A percentile compares a stretch with the other conserved stretches of the same genome.
phyloP scores from a whole-genome alignment of 1,284 basidiomycete genomes.

The Moesziomyces sp. region DNA sequence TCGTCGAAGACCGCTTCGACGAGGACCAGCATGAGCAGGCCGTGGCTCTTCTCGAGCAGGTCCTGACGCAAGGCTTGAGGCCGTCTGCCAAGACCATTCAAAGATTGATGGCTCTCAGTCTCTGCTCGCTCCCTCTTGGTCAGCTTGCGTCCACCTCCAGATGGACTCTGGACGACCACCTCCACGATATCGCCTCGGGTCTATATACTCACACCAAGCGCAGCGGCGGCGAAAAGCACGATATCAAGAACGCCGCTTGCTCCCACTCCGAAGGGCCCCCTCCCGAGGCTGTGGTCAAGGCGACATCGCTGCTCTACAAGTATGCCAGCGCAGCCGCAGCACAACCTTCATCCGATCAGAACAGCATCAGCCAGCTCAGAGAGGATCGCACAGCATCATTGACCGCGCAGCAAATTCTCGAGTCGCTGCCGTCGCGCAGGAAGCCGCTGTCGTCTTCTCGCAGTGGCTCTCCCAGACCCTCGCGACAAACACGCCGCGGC shows the following conservation, averaged over 20 bases:
- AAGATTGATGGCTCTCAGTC: constrained; percentile 41
- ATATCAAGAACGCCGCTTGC: constrained; percentile 13
- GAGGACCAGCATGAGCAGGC: constrained; percentile 48
- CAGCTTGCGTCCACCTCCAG: constrained; percentile 30
- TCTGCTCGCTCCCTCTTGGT: constrained; percentile 34
- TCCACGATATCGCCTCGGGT: constrained; percentile 15
- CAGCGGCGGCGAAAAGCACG: constrained; percentile 8
- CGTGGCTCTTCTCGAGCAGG: constrained; percentile 36
- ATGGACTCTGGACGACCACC: constrained; percentile 38
- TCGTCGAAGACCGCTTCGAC: constrained; percentile 45
- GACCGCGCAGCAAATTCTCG: constrained; percentile 19
- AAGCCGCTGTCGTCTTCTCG: constrained; percentile 7
- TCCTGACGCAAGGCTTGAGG: constrained; percentile 13
- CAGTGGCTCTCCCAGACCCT: constrained; percentile 3
- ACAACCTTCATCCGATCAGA: not conserved
- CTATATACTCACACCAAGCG: constrained; percentile 15
- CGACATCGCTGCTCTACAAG: constrained; percentile 23
- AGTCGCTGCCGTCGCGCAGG: constrained; percentile 28
- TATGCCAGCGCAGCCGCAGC: constrained; percentile 4
- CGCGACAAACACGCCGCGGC: constrained; percentile 3
- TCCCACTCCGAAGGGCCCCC: constrained; percentile 22
- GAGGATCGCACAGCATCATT: not conserved
- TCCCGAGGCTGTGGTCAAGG: constrained; percentile 24
- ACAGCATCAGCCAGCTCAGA: not conserved
- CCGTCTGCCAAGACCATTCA: constrained; percentile 14